A percentile compares a stretch with the other conserved stretches of the same genome.
Evolutionary conservation across 352 stramenopile genomes (phyloP).

Genomic region (Aphanomyces invadans): DNA sequence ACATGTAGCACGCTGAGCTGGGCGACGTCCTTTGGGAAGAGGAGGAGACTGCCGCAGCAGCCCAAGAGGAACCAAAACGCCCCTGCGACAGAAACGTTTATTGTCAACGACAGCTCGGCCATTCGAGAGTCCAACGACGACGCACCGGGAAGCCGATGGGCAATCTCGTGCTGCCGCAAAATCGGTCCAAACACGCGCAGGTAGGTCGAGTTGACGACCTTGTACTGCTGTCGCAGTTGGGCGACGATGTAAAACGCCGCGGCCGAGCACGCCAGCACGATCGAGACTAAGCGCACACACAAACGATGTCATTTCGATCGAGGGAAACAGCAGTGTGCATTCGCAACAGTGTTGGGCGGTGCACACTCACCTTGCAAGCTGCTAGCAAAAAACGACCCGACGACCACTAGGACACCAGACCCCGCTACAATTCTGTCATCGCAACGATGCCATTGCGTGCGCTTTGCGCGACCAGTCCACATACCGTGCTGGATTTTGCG

Average conservation of each 20-base stretch:
- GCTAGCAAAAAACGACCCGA: constrained; percentile 13
- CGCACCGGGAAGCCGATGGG: constrained; percentile 14
- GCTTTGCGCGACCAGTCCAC: not conserved
- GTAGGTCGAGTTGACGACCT: constrained; percentile 13
- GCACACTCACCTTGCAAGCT: constrained; percentile 21
- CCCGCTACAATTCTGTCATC: constrained; percentile 23
- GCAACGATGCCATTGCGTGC: not conserved
- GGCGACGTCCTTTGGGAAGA: constrained; percentile 20
- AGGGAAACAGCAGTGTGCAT: not conserved
- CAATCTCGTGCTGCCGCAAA: constrained; percentile 21
- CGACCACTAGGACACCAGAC: constrained; percentile 10
- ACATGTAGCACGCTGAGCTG: constrained; percentile 22
- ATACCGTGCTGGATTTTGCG: constrained; percentile 23
- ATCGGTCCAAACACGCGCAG: constrained; percentile 24
- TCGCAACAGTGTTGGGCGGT: too few relatives aligned
- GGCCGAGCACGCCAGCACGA: constrained; percentile 8
- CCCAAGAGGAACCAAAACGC: constrained; percentile 23
- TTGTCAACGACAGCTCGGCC: not conserved
- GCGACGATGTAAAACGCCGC: constrained; percentile 15
- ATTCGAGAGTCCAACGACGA: too few relatives aligned
- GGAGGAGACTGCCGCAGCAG: not conserved
- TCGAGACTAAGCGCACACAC: not conserved
- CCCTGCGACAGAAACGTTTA: not conserved
- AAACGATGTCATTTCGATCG: not conserved
- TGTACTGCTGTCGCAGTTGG: constrained; percentile 15